Conservation (phyloP, 2,329 filamentous ascomycete species). For the Cordyceps fumosorosea region DNA sequence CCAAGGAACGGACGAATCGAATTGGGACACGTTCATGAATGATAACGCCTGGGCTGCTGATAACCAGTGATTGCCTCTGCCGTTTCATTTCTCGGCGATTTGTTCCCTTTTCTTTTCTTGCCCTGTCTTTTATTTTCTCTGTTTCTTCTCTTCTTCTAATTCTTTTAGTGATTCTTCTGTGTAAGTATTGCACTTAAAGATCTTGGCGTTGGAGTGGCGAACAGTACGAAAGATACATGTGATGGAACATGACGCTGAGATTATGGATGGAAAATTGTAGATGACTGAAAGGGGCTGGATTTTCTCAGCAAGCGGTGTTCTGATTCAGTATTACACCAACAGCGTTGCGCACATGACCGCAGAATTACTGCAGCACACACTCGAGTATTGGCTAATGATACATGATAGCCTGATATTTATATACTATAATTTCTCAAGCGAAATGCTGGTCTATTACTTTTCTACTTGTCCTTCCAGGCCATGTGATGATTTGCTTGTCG, state of each 20-base stretch:
- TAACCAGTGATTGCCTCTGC: background rate
- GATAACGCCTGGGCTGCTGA: constrained; percentile 20
- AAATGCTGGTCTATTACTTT: no score
- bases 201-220: background rate
- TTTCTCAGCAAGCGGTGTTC: background rate
- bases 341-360: background rate
- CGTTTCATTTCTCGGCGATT: no score
- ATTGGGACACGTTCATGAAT: constrained; percentile 27
- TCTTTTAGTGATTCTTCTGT: background rate
- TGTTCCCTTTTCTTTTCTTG: no score
- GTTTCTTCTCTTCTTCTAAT: no score
- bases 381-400: background rate
- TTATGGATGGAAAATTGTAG: background rate
- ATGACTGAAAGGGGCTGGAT: background rate
- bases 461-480: no score
- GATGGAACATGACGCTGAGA: background rate
- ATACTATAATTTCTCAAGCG: no score
- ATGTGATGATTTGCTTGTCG: no score
- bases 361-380: background rate
- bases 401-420: no score
- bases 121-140: background rate
- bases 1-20: constrained; percentile 20
- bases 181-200: background rate
- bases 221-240: background rate
- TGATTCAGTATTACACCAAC: background rate